These are phyloP conservation scores for Leptographium flavum DNA, from an alignment of 2,329 filamentous ascomycete genomes.

Conservation along the genomic window DNA sequence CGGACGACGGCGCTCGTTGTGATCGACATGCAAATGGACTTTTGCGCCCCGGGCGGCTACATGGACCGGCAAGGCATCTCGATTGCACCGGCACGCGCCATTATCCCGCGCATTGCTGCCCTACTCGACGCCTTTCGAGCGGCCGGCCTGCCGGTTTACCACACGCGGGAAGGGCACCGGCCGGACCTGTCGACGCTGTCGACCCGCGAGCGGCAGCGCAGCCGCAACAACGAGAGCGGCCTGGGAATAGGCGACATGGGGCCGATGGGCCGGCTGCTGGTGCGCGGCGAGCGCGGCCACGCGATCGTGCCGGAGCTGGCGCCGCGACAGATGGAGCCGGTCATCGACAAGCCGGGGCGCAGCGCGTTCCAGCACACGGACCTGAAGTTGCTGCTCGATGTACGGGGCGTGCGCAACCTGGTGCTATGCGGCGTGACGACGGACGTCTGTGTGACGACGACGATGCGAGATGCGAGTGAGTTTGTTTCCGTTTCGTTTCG, in stretches of 20 bases:
- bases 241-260: slow-evolving; percentile 6
- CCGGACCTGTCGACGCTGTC: slow-evolving; percentile 6
- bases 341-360: slow-evolving; percentile 7
- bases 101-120: slow-evolving; percentile 3
- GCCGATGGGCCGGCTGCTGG: slow-evolving; percentile 5
- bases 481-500: neutral
- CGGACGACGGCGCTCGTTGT: slow-evolving; percentile 3
- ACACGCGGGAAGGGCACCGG: slow-evolving; percentile 8
- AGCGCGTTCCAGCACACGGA: slow-evolving; percentile 7
- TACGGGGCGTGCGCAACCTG: slow-evolving; percentile 3
- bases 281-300: slow-evolving; percentile 7
- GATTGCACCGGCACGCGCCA: slow-evolving; percentile 3
- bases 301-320: slow-evolving; percentile 4
- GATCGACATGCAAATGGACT: slow-evolving; percentile 9
- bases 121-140: slow-evolving; percentile 2
- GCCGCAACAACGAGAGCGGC: slow-evolving; percentile 4
- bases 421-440: slow-evolving; percentile 7
- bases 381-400: slow-evolving; percentile 5
- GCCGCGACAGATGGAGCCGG: slow-evolving; percentile 1
- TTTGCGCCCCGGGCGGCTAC: slow-evolving; percentile 6
- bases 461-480: slow-evolving; percentile 7
- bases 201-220: slow-evolving; percentile 1
- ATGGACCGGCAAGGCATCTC: slow-evolving; percentile 6
- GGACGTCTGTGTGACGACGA: slow-evolving; percentile 5
- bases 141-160: slow-evolving; percentile 3